Evolutionary conservation across 441 rosid species (phyloP), one percentile per base, ranked within the genome.

Genomic region (Raphanus hybrid): DNA sequence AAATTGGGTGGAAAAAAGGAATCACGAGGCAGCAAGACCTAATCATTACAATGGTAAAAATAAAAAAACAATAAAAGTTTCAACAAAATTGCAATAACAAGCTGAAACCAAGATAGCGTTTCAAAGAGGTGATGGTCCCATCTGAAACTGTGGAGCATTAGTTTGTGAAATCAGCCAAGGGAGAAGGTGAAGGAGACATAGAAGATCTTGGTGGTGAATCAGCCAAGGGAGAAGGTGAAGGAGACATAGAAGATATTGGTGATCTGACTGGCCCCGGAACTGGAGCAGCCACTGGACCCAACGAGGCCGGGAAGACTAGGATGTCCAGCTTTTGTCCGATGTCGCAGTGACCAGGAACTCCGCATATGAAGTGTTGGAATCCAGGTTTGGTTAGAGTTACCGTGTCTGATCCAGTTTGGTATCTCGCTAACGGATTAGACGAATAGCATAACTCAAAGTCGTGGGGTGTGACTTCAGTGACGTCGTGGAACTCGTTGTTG

Each of bases 251-350:
- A 8, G 57, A 35, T 14, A 14, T 45, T 37, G 45, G 34, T 65
- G 37, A 34, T 34, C 37, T 34, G 37, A 34, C 18, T 2, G 65
- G 43, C 55, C 18, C 12, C 6, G 58, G 65, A 74, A 65, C 34
- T 1, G 67, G 78, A 58, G 50, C 67, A 6, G 67, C 45, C 3
- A 75, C 52, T 0, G 61, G 67, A 67, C 37, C 72, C 18, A 75
- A 60, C 1, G 64, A 75, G 0, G 41, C 62, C 0, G 79, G 79
- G 26, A 59, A 16, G 62, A 68, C 74, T 2, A 68, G 37, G 37
- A 75, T 60, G n/a, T 34, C 20, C 15, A 75, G 32, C 55, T 69
- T 75, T 15, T 75, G 74, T 60, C 69, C 79, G 0, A 61, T 0
- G n/a, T 23, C 10, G 1, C 74, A 75, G 32, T 75, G 74, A 61